phyloP scores from a whole-genome alignment of 495 filamentous ascomycete genomes.

The Pseudoneurospora amorphoporcata region DNA sequence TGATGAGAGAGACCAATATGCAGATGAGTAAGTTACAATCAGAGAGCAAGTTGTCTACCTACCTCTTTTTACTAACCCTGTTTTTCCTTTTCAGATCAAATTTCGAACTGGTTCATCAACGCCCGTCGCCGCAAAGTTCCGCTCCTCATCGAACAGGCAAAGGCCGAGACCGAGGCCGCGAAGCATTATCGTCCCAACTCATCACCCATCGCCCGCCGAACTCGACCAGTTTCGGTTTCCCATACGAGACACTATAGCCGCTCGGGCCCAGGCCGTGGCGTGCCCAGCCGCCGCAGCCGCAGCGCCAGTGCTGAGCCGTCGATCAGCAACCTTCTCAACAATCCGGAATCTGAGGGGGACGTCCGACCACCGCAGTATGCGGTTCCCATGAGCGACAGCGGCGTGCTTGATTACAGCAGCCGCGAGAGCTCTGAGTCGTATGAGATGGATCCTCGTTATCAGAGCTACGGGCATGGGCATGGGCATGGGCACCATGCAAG shows the following conservation, averaged over 20 bases:
- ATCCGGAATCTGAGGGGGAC: constrained; percentile 13
- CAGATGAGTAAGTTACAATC: constrained; percentile 61
- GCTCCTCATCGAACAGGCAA: constrained; percentile 44
- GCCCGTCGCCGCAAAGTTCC: constrained; percentile 73
- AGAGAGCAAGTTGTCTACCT: not conserved
- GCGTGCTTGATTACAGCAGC: constrained; percentile 24
- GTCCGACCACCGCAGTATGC: constrained; percentile 16
- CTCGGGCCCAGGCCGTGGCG: not conserved
- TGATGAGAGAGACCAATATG: constrained; percentile 66
- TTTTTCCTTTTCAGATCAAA: constrained; percentile 38
- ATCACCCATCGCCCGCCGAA: not conserved
- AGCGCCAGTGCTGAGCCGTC: constrained; percentile 6
- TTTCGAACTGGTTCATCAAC: constrained; percentile 97
- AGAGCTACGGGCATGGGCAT: not conserved
- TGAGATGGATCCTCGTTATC: not conserved
- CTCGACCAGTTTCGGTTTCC: not conserved
- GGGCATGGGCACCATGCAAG: not conserved
- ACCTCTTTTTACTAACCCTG: constrained; percentile 5
- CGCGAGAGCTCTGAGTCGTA: constrained; percentile 8
- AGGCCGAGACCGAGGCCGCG: constrained; percentile 30
- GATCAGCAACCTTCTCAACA: constrained; percentile 9
- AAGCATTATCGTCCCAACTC: not conserved
- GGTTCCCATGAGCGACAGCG: constrained; percentile 29
- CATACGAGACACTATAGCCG: not conserved
- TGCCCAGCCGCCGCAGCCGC: not conserved